Base-by-base conservation (phyloP, 2,329 filamentous ascomycete species). In the Trichoderma endophyticum region DNA sequence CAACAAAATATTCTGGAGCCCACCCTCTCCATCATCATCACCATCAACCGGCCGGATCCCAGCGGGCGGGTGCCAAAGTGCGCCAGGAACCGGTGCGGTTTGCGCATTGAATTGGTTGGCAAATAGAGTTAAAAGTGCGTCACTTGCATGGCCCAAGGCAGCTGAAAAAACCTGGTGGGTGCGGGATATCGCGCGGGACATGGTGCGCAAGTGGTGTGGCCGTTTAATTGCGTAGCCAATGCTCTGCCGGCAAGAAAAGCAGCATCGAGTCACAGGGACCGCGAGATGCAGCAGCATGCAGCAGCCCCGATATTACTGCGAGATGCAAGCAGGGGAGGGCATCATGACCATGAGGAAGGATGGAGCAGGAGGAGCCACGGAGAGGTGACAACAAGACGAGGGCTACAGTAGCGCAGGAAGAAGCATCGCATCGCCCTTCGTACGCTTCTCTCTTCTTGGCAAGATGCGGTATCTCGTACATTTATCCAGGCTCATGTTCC, bases 101-200 rank as follows among this genome's bases (percentile, higher is more conserved):
- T 54, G 43, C 32, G 60, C 67, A 63, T 63, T 54, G 43, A 62
- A 39, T 70, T 24, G 18, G 6, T 48, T 56, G 48, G 66, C 66
- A 69, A 69, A 69, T 69, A 69, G 66, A 69, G 66, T 61, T 51
- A 61, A 61, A 57, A 21, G 14, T 71, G 60, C 68, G 68, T 64
- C 68, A 71, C 59, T 71, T 57, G 61, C 61, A 51, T 65, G 69
- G 36, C 2, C 32, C 32, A 65, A 59, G 69, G 61, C 69, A 71
- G 69, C 69, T 71, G 69, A 71, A 71, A 70, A 63, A 71, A 65
- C 43, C 32, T 43, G 48, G 60, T 28, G 32, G 21, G 39, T 71
- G 65, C 65, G 54, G 65, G 65, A 59, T 43, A 68, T 68, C 54
- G 65, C 32, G 68, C 51, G 60, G 26, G 34, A 57, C 26, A 59